Evolutionary conservation across 2,329 filamentous ascomycete species (phyloP).

Genomic region (Diplodia corticola): DNA sequence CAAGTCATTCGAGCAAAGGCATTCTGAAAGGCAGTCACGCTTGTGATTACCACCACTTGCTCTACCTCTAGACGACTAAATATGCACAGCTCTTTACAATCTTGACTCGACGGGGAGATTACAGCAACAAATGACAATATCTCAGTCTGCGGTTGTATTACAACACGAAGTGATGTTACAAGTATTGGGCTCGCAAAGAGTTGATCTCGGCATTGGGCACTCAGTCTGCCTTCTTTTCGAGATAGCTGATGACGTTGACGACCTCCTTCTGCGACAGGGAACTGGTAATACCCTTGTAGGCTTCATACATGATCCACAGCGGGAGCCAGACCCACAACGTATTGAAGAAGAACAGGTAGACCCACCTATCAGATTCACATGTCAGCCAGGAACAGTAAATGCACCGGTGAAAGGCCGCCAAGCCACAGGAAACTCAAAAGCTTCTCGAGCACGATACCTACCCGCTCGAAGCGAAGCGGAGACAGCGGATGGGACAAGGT

Average conservation of each 20-base stretch:
- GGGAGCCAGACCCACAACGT: conserved; percentile 63
- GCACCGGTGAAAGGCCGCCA: neutral
- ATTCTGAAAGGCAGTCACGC: no score
- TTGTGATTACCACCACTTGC: no score
- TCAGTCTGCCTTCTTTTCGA: conserved; percentile 19
- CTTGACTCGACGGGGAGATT: no score
- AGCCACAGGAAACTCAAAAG: conserved; percentile 4
- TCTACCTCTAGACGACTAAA: no score
- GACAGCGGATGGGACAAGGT: neutral
- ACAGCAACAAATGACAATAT: no score
- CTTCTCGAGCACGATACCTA: neutral
- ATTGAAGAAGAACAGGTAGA: conserved; percentile 67
- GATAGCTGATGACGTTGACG: conserved; percentile 21
- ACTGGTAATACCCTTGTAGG: conserved; percentile 46
- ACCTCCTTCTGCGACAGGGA: conserved; percentile 19
- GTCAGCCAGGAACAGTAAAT: conserved; percentile 7
- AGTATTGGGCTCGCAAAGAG: neutral
- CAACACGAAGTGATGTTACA: neutral
- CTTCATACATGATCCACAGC: conserved; percentile 57
- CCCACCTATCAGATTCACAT: conserved; percentile 44
- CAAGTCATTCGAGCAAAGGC: no score
- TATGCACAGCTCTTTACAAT: no score
- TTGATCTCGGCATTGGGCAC: neutral
- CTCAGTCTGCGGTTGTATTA: neutral
- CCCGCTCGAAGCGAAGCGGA: neutral